A percentile compares a stretch with the other conserved stretches of the same genome.
Evolutionary conservation across 768 basidiomycete genomes (phyloP).

Genomic region (Symmetrospora coprosmae): DNA sequence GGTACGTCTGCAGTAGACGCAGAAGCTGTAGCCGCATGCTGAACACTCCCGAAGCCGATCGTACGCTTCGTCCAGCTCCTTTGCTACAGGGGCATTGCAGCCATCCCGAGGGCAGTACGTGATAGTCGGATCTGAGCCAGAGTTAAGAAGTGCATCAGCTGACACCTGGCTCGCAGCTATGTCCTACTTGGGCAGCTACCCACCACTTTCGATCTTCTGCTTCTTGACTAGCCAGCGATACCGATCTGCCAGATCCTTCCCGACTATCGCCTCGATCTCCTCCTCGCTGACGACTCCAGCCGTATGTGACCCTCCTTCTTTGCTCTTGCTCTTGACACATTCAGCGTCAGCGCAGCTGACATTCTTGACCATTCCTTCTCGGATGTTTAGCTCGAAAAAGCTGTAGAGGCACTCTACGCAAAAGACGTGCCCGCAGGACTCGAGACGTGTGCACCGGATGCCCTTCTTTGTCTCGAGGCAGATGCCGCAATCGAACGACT

Average conservation of each 20-base stretch:
- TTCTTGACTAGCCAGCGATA: slow-evolving; percentile 30
- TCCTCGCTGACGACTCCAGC: not conserved
- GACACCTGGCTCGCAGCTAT: too few species aligned
- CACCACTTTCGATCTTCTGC: slow-evolving; percentile 29
- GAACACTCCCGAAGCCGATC: slow-evolving; percentile 29
- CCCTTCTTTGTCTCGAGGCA: slow-evolving; percentile 20
- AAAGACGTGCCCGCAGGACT: slow-evolving; percentile 21
- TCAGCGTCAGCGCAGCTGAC: slow-evolving; percentile 27
- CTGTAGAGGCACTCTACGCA: slow-evolving; percentile 26
- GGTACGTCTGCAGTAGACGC: slow-evolving; percentile 28
- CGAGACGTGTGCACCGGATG: slow-evolving; percentile 7
- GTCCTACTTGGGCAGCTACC: too few species aligned
- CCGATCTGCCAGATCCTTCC: slow-evolving; percentile 23
- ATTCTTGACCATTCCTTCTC: slow-evolving; percentile 28
- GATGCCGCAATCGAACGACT: slow-evolving; percentile 19
- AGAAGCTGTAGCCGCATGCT: slow-evolving; percentile 23
- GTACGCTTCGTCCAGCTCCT: slow-evolving; percentile 24
- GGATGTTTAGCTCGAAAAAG: slow-evolving; percentile 31
- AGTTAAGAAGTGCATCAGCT: too few species aligned
- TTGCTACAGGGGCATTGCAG: slow-evolving; percentile 28
- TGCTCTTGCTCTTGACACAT: slow-evolving; percentile 22
- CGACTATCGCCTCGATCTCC: slow-evolving; percentile 27
- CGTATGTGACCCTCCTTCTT: not conserved
- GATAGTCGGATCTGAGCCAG: slow-evolving; percentile 29
- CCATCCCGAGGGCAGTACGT: slow-evolving; percentile 27